Base-by-base conservation (phyloP, 805 yeast species). In the Brettanomyces sp. region DNA sequence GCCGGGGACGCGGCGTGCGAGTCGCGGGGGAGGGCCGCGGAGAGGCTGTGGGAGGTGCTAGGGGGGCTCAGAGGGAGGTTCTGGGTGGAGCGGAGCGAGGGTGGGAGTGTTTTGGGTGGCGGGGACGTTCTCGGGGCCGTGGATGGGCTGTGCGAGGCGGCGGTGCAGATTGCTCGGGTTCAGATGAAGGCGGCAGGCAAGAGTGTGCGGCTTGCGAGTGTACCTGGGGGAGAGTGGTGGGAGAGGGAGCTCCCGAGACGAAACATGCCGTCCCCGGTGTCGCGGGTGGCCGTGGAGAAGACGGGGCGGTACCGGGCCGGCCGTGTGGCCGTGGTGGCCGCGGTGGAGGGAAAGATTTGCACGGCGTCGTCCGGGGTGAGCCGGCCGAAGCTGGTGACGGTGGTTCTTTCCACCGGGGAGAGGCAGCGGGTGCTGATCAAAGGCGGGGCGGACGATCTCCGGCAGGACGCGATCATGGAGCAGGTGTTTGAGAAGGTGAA, bases 381-480 rank as follows among this genome's bases (percentile, higher is more conserved):
- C 50, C 72, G 80, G 49, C 99, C 99, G 0, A 91, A 91, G 58
- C 83, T 95, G 43, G 69, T 82, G 44, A 73, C 66, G 1, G 65
- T 85, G 44, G 44, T 41, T 0, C 62, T 81, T 13, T 70, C 80
- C 0, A 74, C 79, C 55, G 98, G 98, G 0, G 51, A 62, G 0
- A 55, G 47, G 0, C 82, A 77, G 48, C 77, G 70, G 46, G 73
- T 83, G 58, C 67, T 93, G 18, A 65, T 90, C 52, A 93, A 93
- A 59, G 87, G 87, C 24, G 89, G 95, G 5, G 74, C 86, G 8
- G 99, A 93, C 64, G 99, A 93, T 64, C 67, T 93, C 44, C 69
- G 98, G 44, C 99, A 95, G 64, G 99, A 93, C 65, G 85, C 95
- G 0, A 87, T 93, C 47, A 95, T 93, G 99, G 95, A 91, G 60